Conservation (phyloP, 2,329 filamentous ascomycete genomes). For the Talaromyces islandicus region DNA sequence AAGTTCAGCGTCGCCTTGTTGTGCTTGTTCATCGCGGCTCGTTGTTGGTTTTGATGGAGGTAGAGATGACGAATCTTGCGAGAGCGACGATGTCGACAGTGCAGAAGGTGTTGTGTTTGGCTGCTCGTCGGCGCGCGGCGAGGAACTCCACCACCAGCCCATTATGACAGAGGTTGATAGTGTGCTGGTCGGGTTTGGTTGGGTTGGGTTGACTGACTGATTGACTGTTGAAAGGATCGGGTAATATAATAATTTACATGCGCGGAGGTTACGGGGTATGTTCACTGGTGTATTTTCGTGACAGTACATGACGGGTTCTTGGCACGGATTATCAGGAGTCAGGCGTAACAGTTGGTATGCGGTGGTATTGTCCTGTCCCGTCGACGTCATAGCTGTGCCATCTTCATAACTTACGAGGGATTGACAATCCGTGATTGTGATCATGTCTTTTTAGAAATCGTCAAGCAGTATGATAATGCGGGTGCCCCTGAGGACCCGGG, state of each 20-base stretch:
- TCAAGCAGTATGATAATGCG: neutral
- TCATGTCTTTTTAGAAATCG: neutral
- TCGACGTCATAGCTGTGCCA: neutral
- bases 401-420: neutral
- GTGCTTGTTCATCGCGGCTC: slow-evolving; percentile 36
- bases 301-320: neutral
- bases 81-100: slow-evolving; percentile 13
- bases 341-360: neutral
- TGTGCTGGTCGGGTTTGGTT: neutral
- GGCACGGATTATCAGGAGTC: neutral
- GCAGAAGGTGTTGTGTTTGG: neutral
- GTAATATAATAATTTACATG: neutral
- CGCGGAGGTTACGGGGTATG: neutral
- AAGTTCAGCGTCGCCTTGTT: slow-evolving; percentile 49
- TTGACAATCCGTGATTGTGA: neutral
- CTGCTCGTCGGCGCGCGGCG: slow-evolving; percentile 15
- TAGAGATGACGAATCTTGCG: neutral
- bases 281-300: neutral
- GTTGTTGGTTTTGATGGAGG: slow-evolving; percentile 16
- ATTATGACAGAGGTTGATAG: slow-evolving; percentile 19
- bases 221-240: neutral
- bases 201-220: neutral
- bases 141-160: slow-evolving; percentile 43
- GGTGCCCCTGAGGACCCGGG: neutral
- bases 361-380: neutral